Evolutionary conservation across 2,329 filamentous ascomycete species (phyloP).

Genomic region (Aspergillus sclerotialis): DNA sequence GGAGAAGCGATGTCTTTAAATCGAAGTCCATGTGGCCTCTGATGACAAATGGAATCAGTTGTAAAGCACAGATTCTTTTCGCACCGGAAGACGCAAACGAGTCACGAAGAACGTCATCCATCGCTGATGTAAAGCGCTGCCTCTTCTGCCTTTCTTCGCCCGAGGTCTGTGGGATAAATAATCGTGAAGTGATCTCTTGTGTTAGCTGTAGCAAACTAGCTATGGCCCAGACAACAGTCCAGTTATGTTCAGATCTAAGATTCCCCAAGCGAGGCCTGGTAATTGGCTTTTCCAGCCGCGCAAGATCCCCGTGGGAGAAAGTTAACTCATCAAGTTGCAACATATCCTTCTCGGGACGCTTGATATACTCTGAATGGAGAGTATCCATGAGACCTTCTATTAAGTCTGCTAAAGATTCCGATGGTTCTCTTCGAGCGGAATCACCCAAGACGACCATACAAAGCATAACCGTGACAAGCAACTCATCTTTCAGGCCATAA

Average conservation of each 20-base stretch:
- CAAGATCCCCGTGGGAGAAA: slow-evolving; percentile 37
- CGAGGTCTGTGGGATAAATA: slow-evolving; percentile 5
- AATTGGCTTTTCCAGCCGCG: slow-evolving; percentile 29
- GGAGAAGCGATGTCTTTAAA: slow-evolving; percentile 50
- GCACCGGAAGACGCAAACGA: slow-evolving; percentile 28
- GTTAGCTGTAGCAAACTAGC: slow-evolving; percentile 34
- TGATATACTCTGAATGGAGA: slow-evolving; percentile 72
- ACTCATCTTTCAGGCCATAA: slow-evolving; percentile 63
- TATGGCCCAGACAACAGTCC: slow-evolving; percentile 34
- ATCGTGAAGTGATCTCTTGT: slow-evolving; percentile 15
- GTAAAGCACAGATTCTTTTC: slow-evolving; percentile 45
- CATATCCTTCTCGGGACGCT: slow-evolving; percentile 61
- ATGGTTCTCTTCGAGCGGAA: slow-evolving; percentile 25
- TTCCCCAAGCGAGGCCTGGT: slow-evolving; percentile 31
- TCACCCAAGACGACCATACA: slow-evolving; percentile 55
- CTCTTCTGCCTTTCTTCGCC: slow-evolving; percentile 24
- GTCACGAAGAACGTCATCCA: slow-evolving; percentile 31
- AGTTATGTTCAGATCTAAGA: slow-evolving; percentile 31
- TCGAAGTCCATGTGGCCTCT: slow-evolving; percentile 42
- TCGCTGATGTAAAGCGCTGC: slow-evolving; percentile 27
- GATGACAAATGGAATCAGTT: slow-evolving; percentile 49
- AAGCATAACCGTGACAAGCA: slow-evolving; percentile 64
- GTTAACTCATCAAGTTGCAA: slow-evolving; percentile 72
- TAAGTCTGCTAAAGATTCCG: slow-evolving; percentile 33
- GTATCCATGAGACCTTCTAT: slow-evolving; percentile 62